Percentiles rank a stretch among this genome's conserved stretches.
These are phyloP conservation scores for Soucietia sequanensis DNA, from an alignment of 805 yeast species.

Conservation along the genomic window DNA sequence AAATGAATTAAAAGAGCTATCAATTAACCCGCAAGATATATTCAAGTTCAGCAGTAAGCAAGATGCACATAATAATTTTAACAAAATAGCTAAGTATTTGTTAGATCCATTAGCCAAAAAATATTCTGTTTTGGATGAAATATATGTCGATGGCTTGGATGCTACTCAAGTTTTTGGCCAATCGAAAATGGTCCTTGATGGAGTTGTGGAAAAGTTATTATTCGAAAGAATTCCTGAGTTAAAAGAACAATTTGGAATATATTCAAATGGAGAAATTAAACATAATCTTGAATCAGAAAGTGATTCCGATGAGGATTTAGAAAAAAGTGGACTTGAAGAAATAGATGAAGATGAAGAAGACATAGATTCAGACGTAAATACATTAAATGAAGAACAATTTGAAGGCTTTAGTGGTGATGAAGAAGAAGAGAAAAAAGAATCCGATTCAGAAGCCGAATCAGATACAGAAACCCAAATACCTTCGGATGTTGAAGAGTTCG, in stretches of 20 bases:
- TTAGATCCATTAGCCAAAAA: constrained; percentile 58
- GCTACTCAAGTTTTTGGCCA: constrained; percentile 94
- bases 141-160: constrained; percentile 82
- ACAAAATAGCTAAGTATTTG: constrained; percentile 42
- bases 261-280: constrained; percentile 15
- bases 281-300: constrained; percentile 17
- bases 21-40: not conserved
- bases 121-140: constrained; percentile 71
- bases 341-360: constrained; percentile 23
- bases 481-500: constrained; percentile 16
- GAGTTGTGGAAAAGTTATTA: constrained; percentile 64
- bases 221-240: constrained; percentile 54
- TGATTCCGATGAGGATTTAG: constrained; percentile 21
- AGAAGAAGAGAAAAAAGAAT: constrained; percentile 27
- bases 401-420: constrained; percentile 56
- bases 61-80: constrained; percentile 15
- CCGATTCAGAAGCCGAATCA: constrained; percentile 18
- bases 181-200: constrained; percentile 79
- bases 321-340: constrained; percentile 21
- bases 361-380: constrained; percentile 18
- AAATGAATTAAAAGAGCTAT: not conserved
- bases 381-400: constrained; percentile 35
- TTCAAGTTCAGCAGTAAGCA: not conserved
- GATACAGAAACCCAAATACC: constrained; percentile 18
- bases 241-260: constrained; percentile 31